Conservation (phyloP, 495 filamentous ascomycete genomes). For the Neurospora tetraspora region DNA sequence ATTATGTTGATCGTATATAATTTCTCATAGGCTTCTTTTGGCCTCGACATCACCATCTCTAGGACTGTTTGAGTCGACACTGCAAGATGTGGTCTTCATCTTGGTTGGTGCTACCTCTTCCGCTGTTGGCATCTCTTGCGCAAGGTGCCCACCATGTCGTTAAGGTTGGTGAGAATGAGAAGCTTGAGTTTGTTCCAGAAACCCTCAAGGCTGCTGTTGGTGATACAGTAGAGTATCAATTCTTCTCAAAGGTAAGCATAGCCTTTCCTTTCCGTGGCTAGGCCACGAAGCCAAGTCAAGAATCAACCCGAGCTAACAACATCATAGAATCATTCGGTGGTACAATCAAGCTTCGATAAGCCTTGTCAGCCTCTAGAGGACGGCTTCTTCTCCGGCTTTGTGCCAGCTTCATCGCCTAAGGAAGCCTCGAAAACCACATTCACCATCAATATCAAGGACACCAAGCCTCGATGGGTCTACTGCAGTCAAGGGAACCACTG, state of each 20-base stretch:
- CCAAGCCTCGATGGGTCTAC: no score
- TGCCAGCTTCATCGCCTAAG: slow-evolving; percentile 23
- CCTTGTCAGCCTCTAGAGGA: slow-evolving; percentile 45
- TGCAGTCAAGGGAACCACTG: no score
- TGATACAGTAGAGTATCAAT: slow-evolving; percentile 49
- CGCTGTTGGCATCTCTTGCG: slow-evolving; percentile 18
- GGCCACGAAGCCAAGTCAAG: background rate
- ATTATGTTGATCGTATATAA: background rate
- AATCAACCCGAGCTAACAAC: background rate
- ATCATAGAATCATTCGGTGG: slow-evolving; percentile 48
- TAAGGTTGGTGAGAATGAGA: slow-evolving; percentile 27
- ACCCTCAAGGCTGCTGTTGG: slow-evolving; percentile 21
- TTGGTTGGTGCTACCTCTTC: slow-evolving; percentile 15
- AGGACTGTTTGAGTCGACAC: background rate
- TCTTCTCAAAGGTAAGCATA: slow-evolving; percentile 39
- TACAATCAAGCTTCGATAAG: slow-evolving; percentile 44
- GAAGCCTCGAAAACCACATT: slow-evolving; percentile 34
- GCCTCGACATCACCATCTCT: background rate
- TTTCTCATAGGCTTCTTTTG: background rate
- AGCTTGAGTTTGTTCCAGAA: slow-evolving; percentile 27
- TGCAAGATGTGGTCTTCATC: slow-evolving; percentile 20
- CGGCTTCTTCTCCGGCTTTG: slow-evolving; percentile 43
- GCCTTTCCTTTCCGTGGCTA: background rate
- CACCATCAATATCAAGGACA: slow-evolving; percentile 44
- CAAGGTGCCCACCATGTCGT: slow-evolving; percentile 23